phyloP scores from a whole-genome alignment of 805 yeast species.

The Sugiyamaella smithiae region DNA sequence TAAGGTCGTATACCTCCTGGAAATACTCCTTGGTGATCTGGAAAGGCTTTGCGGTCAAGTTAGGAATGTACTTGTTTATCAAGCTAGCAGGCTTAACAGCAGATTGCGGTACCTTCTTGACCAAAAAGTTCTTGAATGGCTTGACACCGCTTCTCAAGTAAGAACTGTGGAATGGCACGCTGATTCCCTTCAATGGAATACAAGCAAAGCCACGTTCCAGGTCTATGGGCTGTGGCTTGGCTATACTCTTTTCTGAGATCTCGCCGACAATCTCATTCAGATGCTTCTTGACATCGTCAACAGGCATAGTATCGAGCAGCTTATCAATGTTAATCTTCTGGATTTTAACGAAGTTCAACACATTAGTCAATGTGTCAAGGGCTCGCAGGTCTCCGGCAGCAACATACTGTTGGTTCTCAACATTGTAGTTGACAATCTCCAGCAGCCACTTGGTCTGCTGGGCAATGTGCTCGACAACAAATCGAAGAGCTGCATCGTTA shows the following conservation, averaged over 20 bases:
- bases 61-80: slow-evolving; percentile 95
- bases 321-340: slow-evolving; percentile 92
- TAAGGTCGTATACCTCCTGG: slow-evolving; percentile 89
- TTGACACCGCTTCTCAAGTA: slow-evolving; percentile 97
- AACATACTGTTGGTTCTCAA: slow-evolving; percentile 97
- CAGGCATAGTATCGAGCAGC: slow-evolving; percentile 73
- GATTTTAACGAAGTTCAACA: slow-evolving; percentile 85
- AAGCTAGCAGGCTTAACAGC: slow-evolving; percentile 93
- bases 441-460: slow-evolving; percentile 86
- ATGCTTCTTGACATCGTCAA: slow-evolving; percentile 87
- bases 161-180: slow-evolving; percentile 99
- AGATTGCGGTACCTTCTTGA: slow-evolving; percentile 90
- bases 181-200: slow-evolving; percentile 96
- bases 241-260: slow-evolving; percentile 73
- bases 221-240: slow-evolving; percentile 95
- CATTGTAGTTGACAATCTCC: slow-evolving; percentile 97
- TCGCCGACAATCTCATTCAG: slow-evolving; percentile 84
- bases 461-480: slow-evolving; percentile 86
- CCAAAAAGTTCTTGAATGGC: slow-evolving; percentile 97
- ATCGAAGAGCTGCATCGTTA: slow-evolving; percentile 88
- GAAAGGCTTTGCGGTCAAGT: slow-evolving; percentile 97
- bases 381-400: slow-evolving; percentile 98
- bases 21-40: slow-evolving; percentile 94
- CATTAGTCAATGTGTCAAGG: slow-evolving; percentile 88
- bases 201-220: slow-evolving; percentile 98